phyloP scores from a whole-genome alignment of 2,329 filamentous ascomycete species.

The Paecilomyces dactylethromorphus region DNA sequence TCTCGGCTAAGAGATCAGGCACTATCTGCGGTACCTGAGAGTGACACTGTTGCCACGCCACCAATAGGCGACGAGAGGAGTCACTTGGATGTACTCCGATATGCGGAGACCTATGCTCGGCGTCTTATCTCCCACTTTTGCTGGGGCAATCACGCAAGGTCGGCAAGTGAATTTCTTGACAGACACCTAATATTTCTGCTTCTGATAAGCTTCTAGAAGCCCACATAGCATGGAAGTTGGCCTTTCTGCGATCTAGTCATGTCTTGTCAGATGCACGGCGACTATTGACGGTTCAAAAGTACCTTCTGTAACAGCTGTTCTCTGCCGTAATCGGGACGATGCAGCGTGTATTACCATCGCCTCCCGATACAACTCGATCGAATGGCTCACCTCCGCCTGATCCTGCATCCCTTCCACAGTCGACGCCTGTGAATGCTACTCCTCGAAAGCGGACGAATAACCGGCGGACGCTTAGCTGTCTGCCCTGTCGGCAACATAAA shows the following conservation, averaged over 20 bases:
- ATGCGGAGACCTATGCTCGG: not conserved
- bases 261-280: not conserved
- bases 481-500: constrained; percentile 25
- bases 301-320: not conserved
- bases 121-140: not conserved
- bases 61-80: not conserved
- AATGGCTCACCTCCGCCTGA: not conserved
- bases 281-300: not conserved
- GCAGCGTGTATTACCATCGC: not conserved
- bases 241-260: not conserved
- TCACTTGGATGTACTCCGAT: not conserved
- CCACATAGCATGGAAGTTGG: not conserved
- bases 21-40: not conserved
- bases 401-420: not conserved
- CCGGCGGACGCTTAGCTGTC: constrained; percentile 20
- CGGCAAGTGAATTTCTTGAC: not conserved
- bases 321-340: not conserved
- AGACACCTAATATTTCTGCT: not conserved
- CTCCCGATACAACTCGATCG: not conserved
- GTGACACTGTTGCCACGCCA: not conserved
- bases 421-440: not conserved
- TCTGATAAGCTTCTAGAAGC: not conserved
- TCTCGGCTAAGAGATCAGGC: not conserved
- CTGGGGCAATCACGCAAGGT: not conserved
- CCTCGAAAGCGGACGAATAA: constrained; percentile 5